Base-by-base conservation (phyloP, 164 flowering plant species). In the Piper betle region DNA sequence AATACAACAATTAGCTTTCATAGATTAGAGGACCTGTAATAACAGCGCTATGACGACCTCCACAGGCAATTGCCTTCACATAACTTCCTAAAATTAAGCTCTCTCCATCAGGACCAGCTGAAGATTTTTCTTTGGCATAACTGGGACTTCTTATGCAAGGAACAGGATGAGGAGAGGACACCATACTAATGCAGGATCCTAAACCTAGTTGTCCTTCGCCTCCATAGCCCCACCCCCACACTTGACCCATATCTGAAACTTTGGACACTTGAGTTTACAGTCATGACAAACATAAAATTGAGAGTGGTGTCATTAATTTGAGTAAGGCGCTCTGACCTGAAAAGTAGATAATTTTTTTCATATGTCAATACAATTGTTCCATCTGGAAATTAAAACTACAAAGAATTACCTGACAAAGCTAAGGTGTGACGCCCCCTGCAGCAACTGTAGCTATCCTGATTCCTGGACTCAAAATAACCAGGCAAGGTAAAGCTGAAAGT, bases 211-310 rank as follows among this genome's bases (percentile, higher is more conserved):
- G 99, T 39, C 99, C 99, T 69, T 94, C 99, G 37, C 99, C 99
- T 67, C 99, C 99, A 78, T 94, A 94, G 62, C 97, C 99, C 99
- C 97, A 94, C 74, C 99, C 99, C 99, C 99, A 94, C 71, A 94
- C 96, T 72, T 94, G 95, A 71, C 99, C 99, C 46, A 84, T 55
- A 85, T 94, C 99, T 94, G 91, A 71, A 82, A 79, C 74, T 71
- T 76, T 46, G 64, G 64, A 39, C 69, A 46, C 52, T 43, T 62
- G 10, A 39, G 52, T 64, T 33, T 20, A 68, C 40, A 50, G 20
- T 6, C 57, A 55, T 37, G 6, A 55, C 20, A 19, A 55, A n/a
- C 4, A 16, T 9, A 7, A 18, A 54, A 8, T 20, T 55, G 37
- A 55, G 25, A 55, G 4, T 19, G 20, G 9, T 20, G 25, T 55